Conservation (phyloP, 768 basidiomycete genomes). For the Leccinum ochraceum region DNA sequence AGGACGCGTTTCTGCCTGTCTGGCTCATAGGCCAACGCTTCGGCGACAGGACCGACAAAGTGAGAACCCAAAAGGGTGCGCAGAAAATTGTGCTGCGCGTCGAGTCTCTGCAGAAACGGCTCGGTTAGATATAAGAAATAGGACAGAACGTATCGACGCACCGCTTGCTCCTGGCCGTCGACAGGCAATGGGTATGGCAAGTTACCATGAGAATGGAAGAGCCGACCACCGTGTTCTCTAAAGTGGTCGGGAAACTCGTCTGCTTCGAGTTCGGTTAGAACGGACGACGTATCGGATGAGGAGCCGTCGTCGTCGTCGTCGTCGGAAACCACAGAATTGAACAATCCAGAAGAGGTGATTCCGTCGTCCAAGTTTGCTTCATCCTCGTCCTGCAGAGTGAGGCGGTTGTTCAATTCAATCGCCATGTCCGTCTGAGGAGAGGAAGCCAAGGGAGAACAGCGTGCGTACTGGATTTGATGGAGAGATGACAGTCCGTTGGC, state of each 20-base stretch:
- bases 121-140: not conserved
- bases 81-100: constrained; percentile 50
- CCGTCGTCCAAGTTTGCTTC: constrained; percentile 14
- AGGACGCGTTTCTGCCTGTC: constrained; percentile 54
- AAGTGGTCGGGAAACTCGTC: constrained; percentile 66
- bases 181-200: constrained; percentile 74
- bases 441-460: constrained; percentile 11
- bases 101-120: constrained; percentile 47
- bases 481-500: constrained; percentile 37
- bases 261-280: constrained; percentile 45
- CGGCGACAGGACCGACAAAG: constrained; percentile 60
- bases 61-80: constrained; percentile 52
- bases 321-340: constrained; percentile 14
- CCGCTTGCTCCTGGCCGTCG: constrained; percentile 68
- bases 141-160: constrained; percentile 33
- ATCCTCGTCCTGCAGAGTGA: constrained; percentile 24
- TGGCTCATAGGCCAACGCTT: constrained; percentile 45
- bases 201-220: constrained; percentile 65
- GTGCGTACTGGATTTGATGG: constrained; percentile 26
- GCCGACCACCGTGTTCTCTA: constrained; percentile 53
- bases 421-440: constrained; percentile 25
- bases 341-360: constrained; percentile 11
- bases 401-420: constrained; percentile 28
- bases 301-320: constrained; percentile 37
- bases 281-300: constrained; percentile 46